Evolutionary conservation across 2,329 filamentous ascomycete species (phyloP).

Genomic region (Diaporthe sp.): DNA sequence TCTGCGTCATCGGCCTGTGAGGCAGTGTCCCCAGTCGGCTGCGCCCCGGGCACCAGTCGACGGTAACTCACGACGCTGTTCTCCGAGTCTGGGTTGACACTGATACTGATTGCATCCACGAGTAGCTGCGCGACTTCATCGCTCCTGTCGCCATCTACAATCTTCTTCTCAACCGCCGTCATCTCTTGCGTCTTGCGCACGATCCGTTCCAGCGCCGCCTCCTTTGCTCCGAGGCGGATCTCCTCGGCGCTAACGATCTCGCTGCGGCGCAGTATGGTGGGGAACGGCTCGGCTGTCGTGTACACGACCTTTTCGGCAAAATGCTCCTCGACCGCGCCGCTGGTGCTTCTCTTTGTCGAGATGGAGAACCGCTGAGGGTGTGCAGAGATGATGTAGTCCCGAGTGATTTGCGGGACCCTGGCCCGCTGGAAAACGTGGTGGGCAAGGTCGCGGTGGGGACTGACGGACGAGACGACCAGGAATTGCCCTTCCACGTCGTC

Average conservation of each 20-base stretch:
- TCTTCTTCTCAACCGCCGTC: conserved; percentile 79
- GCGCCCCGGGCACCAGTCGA: conserved; percentile 73
- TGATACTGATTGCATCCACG: conserved; percentile 81
- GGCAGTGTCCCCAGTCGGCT: conserved; percentile 52
- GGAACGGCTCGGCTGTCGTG: conserved; percentile 87
- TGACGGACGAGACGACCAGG: conserved; percentile 84
- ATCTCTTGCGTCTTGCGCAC: conserved; percentile 93
- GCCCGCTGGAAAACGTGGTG: conserved; percentile 91
- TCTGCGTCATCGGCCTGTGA: conserved; percentile 56
- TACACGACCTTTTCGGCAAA: conserved; percentile 88
- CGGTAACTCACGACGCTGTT: conserved; percentile 85
- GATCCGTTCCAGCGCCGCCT: conserved; percentile 92
- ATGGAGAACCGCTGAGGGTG: conserved; percentile 85
- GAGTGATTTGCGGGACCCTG: conserved; percentile 84
- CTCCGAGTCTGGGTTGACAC: conserved; percentile 81
- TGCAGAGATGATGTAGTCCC: conserved; percentile 88
- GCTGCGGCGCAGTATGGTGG: conserved; percentile 89
- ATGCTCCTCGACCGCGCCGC: conserved; percentile 78
- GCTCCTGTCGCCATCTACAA: conserved; percentile 74
- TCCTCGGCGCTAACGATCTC: conserved; percentile 82
- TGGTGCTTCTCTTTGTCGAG: conserved; percentile 78
- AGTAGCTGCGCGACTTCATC: conserved; percentile 77
- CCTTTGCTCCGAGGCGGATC: conserved; percentile 78
- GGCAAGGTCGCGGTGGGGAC: conserved; percentile 82
- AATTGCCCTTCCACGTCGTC: conserved; percentile 94